Evolutionary conservation across 306 rosid genomes (phyloP).

Genomic region (Quercus bicolor): DNA sequence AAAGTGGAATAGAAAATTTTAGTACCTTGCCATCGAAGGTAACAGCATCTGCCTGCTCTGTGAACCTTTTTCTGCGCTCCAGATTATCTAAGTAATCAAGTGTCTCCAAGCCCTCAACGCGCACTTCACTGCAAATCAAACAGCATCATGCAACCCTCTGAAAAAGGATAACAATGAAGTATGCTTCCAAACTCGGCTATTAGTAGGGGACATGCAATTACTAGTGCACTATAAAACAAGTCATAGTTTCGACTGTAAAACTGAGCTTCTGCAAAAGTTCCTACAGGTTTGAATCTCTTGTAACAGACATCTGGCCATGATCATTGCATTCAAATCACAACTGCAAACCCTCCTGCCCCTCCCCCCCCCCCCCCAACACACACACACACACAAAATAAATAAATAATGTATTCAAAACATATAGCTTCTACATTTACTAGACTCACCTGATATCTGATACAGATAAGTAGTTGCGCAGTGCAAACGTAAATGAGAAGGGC

Average conservation of each 20-base stretch:
- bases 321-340: neutral
- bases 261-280: neutral
- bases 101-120: conserved; percentile 82
- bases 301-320: neutral
- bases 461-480: conserved; percentile 56
- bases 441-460: conserved; percentile 79
- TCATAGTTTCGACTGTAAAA: too few relatives aligned
- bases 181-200: conserved; percentile 12
- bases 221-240: neutral
- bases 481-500: conserved; percentile 55
- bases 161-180: conserved; percentile 5
- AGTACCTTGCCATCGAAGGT: conserved; percentile 74
- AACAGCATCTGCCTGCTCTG: conserved; percentile 84
- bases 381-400: too few relatives aligned
- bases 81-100: conserved; percentile 72
- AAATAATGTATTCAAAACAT: neutral
- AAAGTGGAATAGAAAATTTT: neutral
- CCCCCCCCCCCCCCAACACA: neutral
- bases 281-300: neutral
- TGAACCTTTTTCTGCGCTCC: conserved; percentile 49
- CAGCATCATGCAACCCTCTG: conserved; percentile 25
- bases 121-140: conserved; percentile 65
- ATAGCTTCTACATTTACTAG: conserved; percentile 2
- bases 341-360: too few relatives aligned
- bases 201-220: neutral